Conservation (phyloP, 441 rosid species). For the Geranium incanum region DNA sequence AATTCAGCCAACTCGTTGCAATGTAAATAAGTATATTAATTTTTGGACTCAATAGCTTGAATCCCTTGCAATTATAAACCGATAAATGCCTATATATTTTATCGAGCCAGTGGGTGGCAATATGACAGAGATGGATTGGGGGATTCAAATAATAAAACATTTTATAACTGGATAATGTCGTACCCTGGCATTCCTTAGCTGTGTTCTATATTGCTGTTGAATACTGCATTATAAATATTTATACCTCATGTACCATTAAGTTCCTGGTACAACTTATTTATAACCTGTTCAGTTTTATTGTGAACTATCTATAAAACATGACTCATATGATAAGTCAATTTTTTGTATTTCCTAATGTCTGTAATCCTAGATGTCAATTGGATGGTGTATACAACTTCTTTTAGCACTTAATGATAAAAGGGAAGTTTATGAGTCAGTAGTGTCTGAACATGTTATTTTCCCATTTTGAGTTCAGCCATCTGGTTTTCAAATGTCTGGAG, state of each 20-base stretch:
- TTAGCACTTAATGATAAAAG: neutral
- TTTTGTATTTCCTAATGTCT: neutral
- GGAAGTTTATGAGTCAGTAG: neutral
- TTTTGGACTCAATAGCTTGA: neutral
- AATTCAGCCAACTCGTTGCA: neutral
- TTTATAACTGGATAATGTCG: neutral
- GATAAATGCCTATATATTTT: neutral
- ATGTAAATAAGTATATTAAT: conserved; percentile 1
- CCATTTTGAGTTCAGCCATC: neutral
- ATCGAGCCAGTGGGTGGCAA: conserved; percentile 1
- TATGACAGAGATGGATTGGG: neutral
- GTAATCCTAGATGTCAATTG: neutral
- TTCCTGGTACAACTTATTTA: neutral
- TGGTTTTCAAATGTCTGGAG: neutral
- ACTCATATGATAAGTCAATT: neutral
- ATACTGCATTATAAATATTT: neutral
- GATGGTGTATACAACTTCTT: neutral
- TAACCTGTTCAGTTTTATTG: neutral
- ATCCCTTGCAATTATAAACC: neutral
- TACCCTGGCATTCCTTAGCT: neutral
- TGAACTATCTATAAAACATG: neutral
- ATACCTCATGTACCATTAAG: neutral
- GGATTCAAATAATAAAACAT: neutral
- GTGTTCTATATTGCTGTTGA: neutral
- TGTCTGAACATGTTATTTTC: neutral